A percentile compares a stretch with the other conserved stretches of the same genome.
phyloP scores from a whole-genome alignment of 257 asterid genomes.

The Voacanga thouarsii region DNA sequence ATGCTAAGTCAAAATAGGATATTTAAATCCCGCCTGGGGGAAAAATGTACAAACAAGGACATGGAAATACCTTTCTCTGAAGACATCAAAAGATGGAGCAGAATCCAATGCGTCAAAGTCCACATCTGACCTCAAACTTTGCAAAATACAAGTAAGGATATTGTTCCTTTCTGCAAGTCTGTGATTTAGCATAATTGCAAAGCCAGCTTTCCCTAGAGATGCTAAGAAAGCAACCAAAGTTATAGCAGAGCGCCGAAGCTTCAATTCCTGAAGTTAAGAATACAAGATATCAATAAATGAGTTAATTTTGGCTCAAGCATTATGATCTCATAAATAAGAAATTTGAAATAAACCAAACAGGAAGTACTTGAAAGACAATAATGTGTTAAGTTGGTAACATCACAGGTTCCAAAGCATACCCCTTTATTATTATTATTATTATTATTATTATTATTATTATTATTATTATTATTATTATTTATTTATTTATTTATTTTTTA shows the following conservation, averaged over 20 bases:
- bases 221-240: conserved; percentile 79
- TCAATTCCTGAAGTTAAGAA: conserved; percentile 63
- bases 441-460: no score
- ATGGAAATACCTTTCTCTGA: conserved; percentile 55
- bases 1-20: no score
- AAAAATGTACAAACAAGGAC: background rate
- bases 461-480: no score
- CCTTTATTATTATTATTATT: no score
- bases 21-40: no score
- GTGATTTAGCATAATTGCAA: conserved; percentile 53
- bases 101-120: conserved; percentile 51
- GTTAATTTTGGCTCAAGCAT: background rate
- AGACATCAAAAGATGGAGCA: conserved; percentile 42
- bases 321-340: background rate
- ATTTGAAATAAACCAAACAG: background rate
- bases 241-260: conserved; percentile 76
- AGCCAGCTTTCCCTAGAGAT: conserved; percentile 64
- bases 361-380: background rate
- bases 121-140: conserved; percentile 61
- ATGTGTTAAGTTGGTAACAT: background rate
- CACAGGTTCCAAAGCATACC: background rate
- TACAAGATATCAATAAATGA: background rate
- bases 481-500: no score
- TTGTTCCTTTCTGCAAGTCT: conserved; percentile 48
- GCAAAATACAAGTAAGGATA: conserved; percentile 62